Evolutionary conservation across 768 basidiomycete genomes (phyloP).

Genomic region (Termitomyces sp.): DNA sequence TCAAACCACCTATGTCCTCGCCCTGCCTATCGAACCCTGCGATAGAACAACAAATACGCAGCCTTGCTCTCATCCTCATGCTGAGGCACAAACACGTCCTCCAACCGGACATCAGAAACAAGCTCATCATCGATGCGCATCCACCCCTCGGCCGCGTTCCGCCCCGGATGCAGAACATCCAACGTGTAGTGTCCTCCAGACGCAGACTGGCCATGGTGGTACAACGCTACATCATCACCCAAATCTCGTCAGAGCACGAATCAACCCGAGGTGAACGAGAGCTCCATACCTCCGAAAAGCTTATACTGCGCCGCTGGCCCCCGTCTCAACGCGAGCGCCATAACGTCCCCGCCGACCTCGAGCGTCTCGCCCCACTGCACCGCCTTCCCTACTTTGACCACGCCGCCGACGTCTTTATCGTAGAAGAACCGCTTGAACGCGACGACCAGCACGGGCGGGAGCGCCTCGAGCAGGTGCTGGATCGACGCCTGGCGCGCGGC

Average conservation of each 20-base stretch:
- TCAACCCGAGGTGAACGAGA: neutral
- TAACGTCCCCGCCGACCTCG: constrained; percentile 68
- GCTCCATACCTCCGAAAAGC: constrained; percentile 70
- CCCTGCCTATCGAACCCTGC: constrained; percentile 37
- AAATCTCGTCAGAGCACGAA: neutral
- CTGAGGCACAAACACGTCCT: constrained; percentile 63
- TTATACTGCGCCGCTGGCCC: constrained; percentile 57
- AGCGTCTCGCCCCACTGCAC: constrained; percentile 75
- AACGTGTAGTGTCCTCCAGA: constrained; percentile 95
- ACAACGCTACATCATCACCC: constrained; percentile 50
- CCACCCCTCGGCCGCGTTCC: constrained; percentile 70
- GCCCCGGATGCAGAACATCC: constrained; percentile 73
- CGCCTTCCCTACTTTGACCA: constrained; percentile 83
- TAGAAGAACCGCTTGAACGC: constrained; percentile 92
- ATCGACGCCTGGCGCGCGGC: constrained; percentile 65
- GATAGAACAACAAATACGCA: constrained; percentile 87
- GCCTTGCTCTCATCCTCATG: constrained; percentile 54
- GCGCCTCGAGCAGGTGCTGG: constrained; percentile 66
- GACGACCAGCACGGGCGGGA: constrained; percentile 80
- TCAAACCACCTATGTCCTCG: too few relatives aligned
- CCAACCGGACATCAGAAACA: constrained; percentile 65
- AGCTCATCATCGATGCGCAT: constrained; percentile 92
- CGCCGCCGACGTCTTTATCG: constrained; percentile 66
- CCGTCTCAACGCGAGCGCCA: constrained; percentile 46
- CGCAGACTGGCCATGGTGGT: constrained; percentile 90